Conservation (phyloP, 208 protist species). For the Naegleria lovaniensis region DNA sequence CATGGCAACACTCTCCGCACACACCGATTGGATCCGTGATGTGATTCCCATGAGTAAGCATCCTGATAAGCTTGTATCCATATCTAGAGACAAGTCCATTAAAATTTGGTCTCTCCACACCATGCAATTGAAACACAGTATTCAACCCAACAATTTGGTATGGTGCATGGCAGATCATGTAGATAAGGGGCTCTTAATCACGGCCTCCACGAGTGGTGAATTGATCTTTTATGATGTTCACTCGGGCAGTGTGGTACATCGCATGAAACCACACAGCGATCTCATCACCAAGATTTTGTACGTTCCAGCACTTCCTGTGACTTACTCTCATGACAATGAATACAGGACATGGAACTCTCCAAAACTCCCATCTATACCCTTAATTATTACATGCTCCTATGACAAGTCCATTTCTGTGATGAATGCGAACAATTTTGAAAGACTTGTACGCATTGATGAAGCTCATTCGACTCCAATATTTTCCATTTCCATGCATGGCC, state of each 20-base stretch:
- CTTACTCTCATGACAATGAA: no score
- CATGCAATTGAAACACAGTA: not conserved
- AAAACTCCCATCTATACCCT: not conserved
- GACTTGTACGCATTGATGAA: not conserved
- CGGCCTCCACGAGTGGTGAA: not conserved
- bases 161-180: not conserved
- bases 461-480: not conserved
- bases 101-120: not conserved
- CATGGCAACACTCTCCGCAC: not conserved
- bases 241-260: not conserved
- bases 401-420: not conserved
- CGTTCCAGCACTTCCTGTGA: not conserved
- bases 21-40: not conserved
- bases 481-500: not conserved
- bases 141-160: not conserved
- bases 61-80: not conserved
- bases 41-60: not conserved
- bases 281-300: not conserved
- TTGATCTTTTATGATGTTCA: not conserved
- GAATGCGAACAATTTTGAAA: not conserved
- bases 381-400: not conserved
- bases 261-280: not conserved
- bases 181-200: not conserved
- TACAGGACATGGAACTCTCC: no score
- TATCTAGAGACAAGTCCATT: not conserved